Conservation (phyloP, 768 basidiomycete genomes). For the Daedaleopsis nitida region DNA sequence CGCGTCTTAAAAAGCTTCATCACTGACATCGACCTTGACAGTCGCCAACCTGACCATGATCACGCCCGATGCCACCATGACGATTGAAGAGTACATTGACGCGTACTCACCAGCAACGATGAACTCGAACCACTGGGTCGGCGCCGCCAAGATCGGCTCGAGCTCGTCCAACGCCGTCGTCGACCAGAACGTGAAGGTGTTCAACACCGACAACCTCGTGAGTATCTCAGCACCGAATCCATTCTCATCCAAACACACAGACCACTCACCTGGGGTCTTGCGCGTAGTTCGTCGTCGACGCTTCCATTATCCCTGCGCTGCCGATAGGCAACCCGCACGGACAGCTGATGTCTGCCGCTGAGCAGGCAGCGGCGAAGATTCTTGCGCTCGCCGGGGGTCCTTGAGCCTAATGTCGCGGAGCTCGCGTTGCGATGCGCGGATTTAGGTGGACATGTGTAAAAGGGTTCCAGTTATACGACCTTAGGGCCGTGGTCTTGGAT, state of each 20-base stretch:
- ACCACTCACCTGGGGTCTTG: not conserved
- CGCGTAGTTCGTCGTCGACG: constrained; percentile 55
- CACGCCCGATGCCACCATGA: constrained; percentile 61
- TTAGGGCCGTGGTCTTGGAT: not conserved
- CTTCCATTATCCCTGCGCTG: constrained; percentile 50
- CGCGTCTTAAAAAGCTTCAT: constrained; percentile 2
- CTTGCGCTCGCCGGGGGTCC: constrained; percentile 56
- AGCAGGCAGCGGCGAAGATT: constrained; percentile 59
- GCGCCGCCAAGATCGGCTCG: constrained; percentile 50
- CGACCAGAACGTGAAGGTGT: constrained; percentile 59
- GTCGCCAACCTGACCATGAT: constrained; percentile 56
- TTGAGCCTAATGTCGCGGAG: constrained; percentile 21
- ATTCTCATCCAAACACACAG: not conserved
- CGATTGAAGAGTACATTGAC: constrained; percentile 52
- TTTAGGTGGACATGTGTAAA: not conserved
- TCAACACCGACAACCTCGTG: constrained; percentile 42
- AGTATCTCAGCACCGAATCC: constrained; percentile 8
- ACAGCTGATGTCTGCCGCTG: constrained; percentile 55
- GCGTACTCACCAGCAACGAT: constrained; percentile 37
- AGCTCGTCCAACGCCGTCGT: constrained; percentile 45
- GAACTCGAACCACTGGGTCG: constrained; percentile 70
- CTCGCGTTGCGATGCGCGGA: not conserved
- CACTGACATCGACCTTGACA: constrained; percentile 20
- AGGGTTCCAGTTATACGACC: constrained; percentile 3
- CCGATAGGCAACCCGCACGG: constrained; percentile 63